phyloP scores from a whole-genome alignment of 768 basidiomycete species.

The Rhizopogon rudus region DNA sequence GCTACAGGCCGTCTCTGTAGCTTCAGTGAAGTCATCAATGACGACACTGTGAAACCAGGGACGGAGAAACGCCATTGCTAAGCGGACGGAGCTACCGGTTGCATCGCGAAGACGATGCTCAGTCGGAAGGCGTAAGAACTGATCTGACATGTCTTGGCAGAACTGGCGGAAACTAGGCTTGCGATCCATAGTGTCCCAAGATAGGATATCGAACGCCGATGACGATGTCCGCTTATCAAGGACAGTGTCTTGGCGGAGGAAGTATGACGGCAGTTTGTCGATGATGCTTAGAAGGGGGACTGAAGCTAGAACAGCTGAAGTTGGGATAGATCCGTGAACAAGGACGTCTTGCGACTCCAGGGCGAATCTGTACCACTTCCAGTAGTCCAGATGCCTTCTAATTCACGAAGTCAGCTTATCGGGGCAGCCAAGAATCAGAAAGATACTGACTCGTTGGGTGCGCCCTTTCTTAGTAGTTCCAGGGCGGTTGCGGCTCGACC shows the following conservation, averaged over 20 bases:
- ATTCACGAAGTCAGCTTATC: neutral
- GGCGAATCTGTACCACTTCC: slow-evolving; percentile 75
- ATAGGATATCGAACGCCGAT: slow-evolving; percentile 31
- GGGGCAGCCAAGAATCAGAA: neutral
- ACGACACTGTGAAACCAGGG: slow-evolving; percentile 62
- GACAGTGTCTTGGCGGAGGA: slow-evolving; percentile 34
- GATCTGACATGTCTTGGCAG: slow-evolving; percentile 62
- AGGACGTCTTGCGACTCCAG: slow-evolving; percentile 75
- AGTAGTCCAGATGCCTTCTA: slow-evolving; percentile 59
- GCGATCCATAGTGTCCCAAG: slow-evolving; percentile 55
- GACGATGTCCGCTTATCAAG: slow-evolving; percentile 24
- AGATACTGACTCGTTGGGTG: slow-evolving; percentile 49
- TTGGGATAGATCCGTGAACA: slow-evolving; percentile 63
- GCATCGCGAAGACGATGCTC: slow-evolving; percentile 62
- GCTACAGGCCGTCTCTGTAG: slow-evolving; percentile 32
- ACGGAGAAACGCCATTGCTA: slow-evolving; percentile 62
- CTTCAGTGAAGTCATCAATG: slow-evolving; percentile 31
- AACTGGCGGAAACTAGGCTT: slow-evolving; percentile 65
- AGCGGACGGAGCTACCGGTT: slow-evolving; percentile 60
- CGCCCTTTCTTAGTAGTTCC: slow-evolving; percentile 51
- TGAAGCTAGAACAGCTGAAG: slow-evolving; percentile 61
- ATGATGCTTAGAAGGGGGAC: slow-evolving; percentile 63
- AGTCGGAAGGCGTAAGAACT: slow-evolving; percentile 49
- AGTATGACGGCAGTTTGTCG: slow-evolving; percentile 69
- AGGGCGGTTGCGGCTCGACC: slow-evolving; percentile 60